Base-by-base conservation (phyloP, 1,284 basidiomycete genomes). In the Schizophyllum commune region DNA sequence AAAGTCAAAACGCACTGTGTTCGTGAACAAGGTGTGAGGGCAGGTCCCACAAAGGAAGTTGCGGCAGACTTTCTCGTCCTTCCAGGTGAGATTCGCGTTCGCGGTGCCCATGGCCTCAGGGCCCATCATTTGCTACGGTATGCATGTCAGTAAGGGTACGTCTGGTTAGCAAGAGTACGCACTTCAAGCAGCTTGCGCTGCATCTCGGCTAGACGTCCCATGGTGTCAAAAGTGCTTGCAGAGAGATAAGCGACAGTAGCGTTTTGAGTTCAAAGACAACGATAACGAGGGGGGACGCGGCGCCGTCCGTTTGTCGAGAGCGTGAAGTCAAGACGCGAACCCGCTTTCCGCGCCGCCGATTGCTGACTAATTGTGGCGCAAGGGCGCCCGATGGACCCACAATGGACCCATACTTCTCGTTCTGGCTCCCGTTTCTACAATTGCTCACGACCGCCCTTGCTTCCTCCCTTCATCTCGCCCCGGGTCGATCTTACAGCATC, bases 1-100 rank as follows among this genome's bases (percentile, higher is more conserved):
- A 61, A 52, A 57, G 27, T 52, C 15, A 52, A 52, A 54, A 83
- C 92, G 69, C 67, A 98, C 96, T 1, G 97, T 99, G 73, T 99
- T 99, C 58, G 95, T 97, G 76, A 99, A 99, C 53, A 99, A 83
- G 7, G 95, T 88, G 75, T 99, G 97, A 4, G 97, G 95, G 73
- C 97, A 99, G 20, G 93, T 96, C 60, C 97, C 97, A 70, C 97
- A 99, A 32, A 99, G 79, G 79, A 95, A 99, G 78, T 99, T 98
- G 70, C 93, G 85, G 83, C 97, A 99, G n/a, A 99, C 97, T 82
- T 98, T 98, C 69, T 95, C 93, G 74, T 97, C 94, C 62, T 90
- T 92, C 90, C 97, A 98, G 64, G 91, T 88, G 64, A 98, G 80
- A 76, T 98, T 95, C 66, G 91, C 88, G 68, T 93, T 93, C 56